Conservation (phyloP, 805 yeast genomes). For the Candida tallmaniae region DNA sequence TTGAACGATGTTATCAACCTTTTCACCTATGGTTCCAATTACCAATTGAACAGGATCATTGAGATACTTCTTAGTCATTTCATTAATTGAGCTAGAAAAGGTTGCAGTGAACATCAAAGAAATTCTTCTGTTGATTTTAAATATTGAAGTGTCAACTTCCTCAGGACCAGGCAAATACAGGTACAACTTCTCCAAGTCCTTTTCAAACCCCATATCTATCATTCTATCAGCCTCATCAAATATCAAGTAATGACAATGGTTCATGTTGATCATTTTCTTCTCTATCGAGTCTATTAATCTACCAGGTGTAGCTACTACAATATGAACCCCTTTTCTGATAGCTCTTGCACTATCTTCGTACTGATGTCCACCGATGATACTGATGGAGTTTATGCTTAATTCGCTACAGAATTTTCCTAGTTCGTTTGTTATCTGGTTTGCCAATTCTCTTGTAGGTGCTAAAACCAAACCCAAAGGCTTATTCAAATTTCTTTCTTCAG, state of each 20-base stretch:
- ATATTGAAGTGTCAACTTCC: constrained; percentile 36
- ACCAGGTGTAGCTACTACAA: constrained; percentile 94
- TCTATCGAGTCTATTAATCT: constrained; percentile 78
- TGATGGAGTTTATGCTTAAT: constrained; percentile 45
- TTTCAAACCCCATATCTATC: constrained; percentile 94
- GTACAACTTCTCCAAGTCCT: constrained; percentile 61
- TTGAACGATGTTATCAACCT: constrained; percentile 68
- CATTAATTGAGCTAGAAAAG: constrained; percentile 70
- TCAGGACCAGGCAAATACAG: constrained; percentile 45
- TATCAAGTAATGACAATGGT: constrained; percentile 61
- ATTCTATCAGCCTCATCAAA: constrained; percentile 95
- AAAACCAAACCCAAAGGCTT: constrained; percentile 76
- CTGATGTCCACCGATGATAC: constrained; percentile 87
- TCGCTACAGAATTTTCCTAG: constrained; percentile 45
- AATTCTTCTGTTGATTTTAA: constrained; percentile 38
- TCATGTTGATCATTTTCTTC: constrained; percentile 55
- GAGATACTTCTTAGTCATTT: constrained; percentile 60
- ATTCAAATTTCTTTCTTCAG: constrained; percentile 43
- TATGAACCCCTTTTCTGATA: constrained; percentile 54
- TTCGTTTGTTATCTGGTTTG: constrained; percentile 76
- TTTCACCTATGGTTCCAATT: constrained; percentile 64
- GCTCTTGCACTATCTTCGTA: constrained; percentile 66
- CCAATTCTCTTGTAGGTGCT: constrained; percentile 94
- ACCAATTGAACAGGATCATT: constrained; percentile 56
- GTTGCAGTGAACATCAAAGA: constrained; percentile 96